Conservation (phyloP, 495 filamentous ascomycete species). For the Astrocystis sublimbata region DNA sequence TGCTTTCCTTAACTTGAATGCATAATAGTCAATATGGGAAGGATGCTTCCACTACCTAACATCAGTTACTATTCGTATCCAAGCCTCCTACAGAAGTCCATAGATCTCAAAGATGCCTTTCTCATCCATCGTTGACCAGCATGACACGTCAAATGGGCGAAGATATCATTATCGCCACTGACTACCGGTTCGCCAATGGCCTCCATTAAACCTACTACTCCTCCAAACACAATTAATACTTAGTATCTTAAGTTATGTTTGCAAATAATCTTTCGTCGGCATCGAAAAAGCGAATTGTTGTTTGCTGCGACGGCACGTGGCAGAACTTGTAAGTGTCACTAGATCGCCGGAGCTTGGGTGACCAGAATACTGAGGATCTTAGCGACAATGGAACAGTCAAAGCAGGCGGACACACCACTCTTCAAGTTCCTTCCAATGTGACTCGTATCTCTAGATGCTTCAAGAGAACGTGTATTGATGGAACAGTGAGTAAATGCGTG, state of each 20-base stretch:
- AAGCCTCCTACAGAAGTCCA: neutral
- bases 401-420: slow-evolving; percentile 28
- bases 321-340: slow-evolving; percentile 31
- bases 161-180: neutral
- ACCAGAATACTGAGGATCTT: neutral
- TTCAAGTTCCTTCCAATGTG: slow-evolving; percentile 51
- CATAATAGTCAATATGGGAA: neutral
- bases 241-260: neutral
- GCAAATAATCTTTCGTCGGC: neutral
- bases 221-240: neutral
- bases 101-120: neutral
- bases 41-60: neutral
- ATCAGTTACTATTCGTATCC: neutral
- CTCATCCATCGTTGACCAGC: neutral
- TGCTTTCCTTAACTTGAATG: neutral
- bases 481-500: slow-evolving; percentile 12
- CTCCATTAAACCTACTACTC: neutral
- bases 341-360: neutral
- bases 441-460: slow-evolving; percentile 49
- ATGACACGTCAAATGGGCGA: neutral
- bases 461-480: slow-evolving; percentile 39
- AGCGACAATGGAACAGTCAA: slow-evolving; percentile 42
- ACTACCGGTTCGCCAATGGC: neutral
- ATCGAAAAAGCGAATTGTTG: slow-evolving; percentile 40
- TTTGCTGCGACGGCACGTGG: slow-evolving; percentile 55